Evolutionary conservation across 176 grass and related monocot species (phyloP).

Genomic region (Tillandsia fasciculata): DNA sequence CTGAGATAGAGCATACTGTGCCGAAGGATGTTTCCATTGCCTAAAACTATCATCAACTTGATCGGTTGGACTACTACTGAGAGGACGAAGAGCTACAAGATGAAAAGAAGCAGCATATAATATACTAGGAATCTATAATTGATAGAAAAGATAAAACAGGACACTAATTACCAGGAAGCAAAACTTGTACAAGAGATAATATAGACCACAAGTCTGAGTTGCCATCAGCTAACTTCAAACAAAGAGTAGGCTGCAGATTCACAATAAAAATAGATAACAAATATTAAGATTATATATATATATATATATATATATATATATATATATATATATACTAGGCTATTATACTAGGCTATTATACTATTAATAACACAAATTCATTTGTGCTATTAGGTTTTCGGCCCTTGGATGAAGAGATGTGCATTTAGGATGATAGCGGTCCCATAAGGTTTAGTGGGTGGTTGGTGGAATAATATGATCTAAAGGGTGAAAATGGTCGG

Average conservation of each 20-base stretch:
- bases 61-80: constrained; percentile 33
- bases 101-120: constrained; percentile 23
- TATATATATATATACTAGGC: too few species aligned
- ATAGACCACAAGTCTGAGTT: constrained; percentile 72
- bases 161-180: constrained; percentile 66
- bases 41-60: constrained; percentile 81
- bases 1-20: constrained; percentile 81
- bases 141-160: constrained; percentile 6
- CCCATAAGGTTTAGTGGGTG: too few species aligned
- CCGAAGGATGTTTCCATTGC: constrained; percentile 71
- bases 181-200: constrained; percentile 88
- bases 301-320: neutral
- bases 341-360: too few species aligned
- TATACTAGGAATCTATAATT: constrained; percentile 14
- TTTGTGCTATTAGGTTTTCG: too few species aligned
- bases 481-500: too few species aligned
- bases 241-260: constrained; percentile 56
- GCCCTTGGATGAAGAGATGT: too few species aligned
- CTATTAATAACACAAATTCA: too few species aligned
- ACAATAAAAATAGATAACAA: constrained; percentile 28
- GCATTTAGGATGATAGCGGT: too few species aligned
- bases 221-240: constrained; percentile 63
- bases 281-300: neutral
- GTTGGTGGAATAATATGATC: too few species aligned
- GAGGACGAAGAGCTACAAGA: constrained; percentile 70